Percentiles rank a stretch among this genome's conserved stretches.
phyloP scores from a whole-genome alignment of 805 yeast genomes.

The Kurtzmaniella cleridarum region DNA sequence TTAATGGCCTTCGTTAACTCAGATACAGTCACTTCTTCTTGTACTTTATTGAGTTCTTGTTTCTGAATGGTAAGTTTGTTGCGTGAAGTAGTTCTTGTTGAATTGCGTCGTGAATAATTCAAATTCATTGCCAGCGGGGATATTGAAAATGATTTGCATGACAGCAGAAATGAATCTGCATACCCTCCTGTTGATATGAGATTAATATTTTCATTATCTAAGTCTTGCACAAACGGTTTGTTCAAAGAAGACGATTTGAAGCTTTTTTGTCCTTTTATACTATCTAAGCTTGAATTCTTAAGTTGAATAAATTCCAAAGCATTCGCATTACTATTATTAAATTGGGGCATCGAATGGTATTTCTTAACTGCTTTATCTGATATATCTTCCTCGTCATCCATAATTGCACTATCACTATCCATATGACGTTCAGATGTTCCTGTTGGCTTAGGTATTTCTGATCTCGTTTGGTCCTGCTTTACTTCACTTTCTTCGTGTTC shows the following conservation, averaged over 20 bases:
- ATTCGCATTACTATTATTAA: no score
- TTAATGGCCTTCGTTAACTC: slow-evolving; percentile 22
- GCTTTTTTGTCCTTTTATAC: no score
- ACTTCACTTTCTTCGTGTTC: not conserved
- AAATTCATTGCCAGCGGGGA: slow-evolving; percentile 3
- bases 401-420: slow-evolving; percentile 18
- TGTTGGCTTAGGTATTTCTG: not conserved
- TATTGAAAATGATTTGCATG: not conserved
- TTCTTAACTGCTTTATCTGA: not conserved
- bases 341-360: not conserved
- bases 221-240: slow-evolving; percentile 11
- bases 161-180: slow-evolving; percentile 1
- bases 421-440: not conserved
- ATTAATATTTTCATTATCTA: slow-evolving; percentile 31
- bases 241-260: no score
- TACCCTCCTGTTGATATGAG: slow-evolving; percentile 9
- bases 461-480: not conserved
- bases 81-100: slow-evolving; percentile 1
- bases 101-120: not conserved
- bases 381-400: slow-evolving; percentile 17
- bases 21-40: slow-evolving; percentile 10
- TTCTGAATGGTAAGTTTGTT: not conserved
- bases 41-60: not conserved
- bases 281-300: no score
- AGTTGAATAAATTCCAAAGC: no score